Evolutionary conservation across 495 filamentous ascomycete genomes (phyloP), one percentile per base, ranked within the genome.

Genomic region (Copromyces sp.): DNA sequence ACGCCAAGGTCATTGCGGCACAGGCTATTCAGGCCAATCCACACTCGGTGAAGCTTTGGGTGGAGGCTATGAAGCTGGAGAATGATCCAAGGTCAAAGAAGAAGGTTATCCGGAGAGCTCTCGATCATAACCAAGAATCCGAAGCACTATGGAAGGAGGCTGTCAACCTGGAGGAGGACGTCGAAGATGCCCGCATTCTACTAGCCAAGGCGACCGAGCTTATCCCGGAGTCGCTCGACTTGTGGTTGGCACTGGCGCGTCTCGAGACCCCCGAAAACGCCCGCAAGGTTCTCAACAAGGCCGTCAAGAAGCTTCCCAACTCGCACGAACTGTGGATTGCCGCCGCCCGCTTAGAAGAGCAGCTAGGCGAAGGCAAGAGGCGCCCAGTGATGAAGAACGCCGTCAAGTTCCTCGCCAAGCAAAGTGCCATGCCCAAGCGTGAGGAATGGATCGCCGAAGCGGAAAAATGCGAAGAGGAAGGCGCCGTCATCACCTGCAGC

Each of bases 361-460:
- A 98, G 80, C 91, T 94, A 75, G 93, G 92, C 20, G 83, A 85
- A 61, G 82, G 81, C 72, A 84, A 86, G 32, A 94, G 90, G 80
- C 86, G 93, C 70, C 94, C 93, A 75, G 92, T 98, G 20, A 97
- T 99, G 93, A 95, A 94, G 75, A 91, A 92, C 82, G 95, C 94
- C 72, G 87, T 97, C 24, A 92, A 95, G 78, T 90, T 93, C n/a
- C 86, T 99, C 29, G 93, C 91, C 24, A 91, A 91, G 74, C 93
- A 97, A 73, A 94, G 93, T 44, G 95, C 95, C 12, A 98, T 99
- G 95, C 85, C 95, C 47, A 95, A 96, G 78, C 90, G 95, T 53
- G 95, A 99, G 76, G 94, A 98, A 75, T 99, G 95, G 95, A 95
- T 99, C 59, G 86, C 88, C 3, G 93, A 98, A 81, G 96, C 95